Evolutionary conservation across 495 filamentous ascomycete genomes (phyloP).

Genomic region (Hypoxylon fuscum): DNA sequence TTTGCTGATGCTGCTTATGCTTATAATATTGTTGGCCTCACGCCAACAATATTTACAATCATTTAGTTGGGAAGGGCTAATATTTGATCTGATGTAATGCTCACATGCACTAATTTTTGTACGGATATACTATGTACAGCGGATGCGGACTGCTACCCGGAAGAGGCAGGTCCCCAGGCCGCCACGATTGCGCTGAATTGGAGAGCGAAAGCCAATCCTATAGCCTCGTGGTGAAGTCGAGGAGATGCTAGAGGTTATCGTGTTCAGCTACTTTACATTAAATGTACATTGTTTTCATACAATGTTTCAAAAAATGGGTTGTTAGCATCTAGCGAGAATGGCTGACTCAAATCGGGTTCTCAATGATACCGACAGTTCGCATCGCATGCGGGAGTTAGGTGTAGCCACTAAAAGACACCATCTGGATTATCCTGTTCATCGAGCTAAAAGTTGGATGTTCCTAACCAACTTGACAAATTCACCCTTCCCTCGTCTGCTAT

Average conservation of each 20-base stretch:
- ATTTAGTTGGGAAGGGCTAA: neutral
- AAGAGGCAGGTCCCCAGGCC: conserved; percentile 20
- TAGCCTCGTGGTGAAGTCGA: conserved; percentile 12
- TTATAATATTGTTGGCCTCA: neutral
- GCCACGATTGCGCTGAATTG: neutral
- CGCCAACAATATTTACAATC: too few relatives aligned
- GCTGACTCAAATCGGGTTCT: neutral
- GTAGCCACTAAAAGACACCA: neutral
- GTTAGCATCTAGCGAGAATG: neutral
- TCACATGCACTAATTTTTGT: too few relatives aligned
- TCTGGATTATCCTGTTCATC: neutral
- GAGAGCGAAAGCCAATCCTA: conserved; percentile 5
- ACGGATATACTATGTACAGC: conserved; percentile 1
- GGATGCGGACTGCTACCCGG: conserved; percentile 4
- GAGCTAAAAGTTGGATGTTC: conserved; percentile 1
- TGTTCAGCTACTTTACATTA: conserved; percentile 10
- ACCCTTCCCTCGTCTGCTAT: neutral
- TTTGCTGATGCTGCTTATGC: neutral
- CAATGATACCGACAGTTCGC: neutral
- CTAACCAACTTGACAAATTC: conserved; percentile 31
- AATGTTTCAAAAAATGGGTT: conserved; percentile 5
- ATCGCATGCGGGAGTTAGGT: neutral
- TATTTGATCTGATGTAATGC: neutral
- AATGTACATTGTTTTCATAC: conserved; percentile 3
- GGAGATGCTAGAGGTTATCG: neutral